Conservation (phyloP, 225 moss, liverwort and hornwort genomes). For the Sphagnum contortum region DNA sequence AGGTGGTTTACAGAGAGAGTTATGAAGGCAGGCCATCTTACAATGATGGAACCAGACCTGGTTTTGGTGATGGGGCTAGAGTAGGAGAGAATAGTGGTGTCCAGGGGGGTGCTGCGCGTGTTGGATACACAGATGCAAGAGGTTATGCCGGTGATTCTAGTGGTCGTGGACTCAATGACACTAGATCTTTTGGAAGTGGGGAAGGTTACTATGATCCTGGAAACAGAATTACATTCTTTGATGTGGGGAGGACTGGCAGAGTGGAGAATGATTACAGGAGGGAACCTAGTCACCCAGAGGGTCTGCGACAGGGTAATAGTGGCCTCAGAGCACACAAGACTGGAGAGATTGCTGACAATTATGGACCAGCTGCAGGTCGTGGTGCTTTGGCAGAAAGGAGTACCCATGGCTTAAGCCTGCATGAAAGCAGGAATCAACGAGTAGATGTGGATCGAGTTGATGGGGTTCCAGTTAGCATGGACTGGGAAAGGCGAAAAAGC, state of each 20-base stretch:
- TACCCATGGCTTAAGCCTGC: conserved; percentile 22
- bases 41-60: conserved; percentile 27
- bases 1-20: conserved; percentile 28
- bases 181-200: conserved; percentile 20
- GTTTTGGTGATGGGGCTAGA: conserved; percentile 10
- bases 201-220: conserved; percentile 45
- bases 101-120: too few relatives aligned
- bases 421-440: conserved; percentile 32
- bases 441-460: conserved; percentile 26
- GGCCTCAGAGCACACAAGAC: conserved; percentile 19
- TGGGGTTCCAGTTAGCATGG: conserved; percentile 18
- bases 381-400: conserved; percentile 23
- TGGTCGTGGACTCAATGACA: conserved; percentile 33
- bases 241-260: conserved; percentile 43
- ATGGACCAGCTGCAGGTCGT: conserved; percentile 22
- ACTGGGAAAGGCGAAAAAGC: conserved; percentile 40
- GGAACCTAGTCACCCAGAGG: conserved; percentile 27
- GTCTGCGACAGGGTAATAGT: conserved; percentile 5
- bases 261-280: conserved; percentile 38
- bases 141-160: conserved; percentile 33
- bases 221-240: conserved; percentile 58
- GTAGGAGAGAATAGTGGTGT: too few relatives aligned
- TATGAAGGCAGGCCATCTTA: conserved; percentile 16
- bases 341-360: conserved; percentile 29
- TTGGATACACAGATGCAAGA: conserved; percentile 36